Evolutionary conservation across 805 yeast genomes (phyloP).

Genomic region (Ogataea pini): DNA sequence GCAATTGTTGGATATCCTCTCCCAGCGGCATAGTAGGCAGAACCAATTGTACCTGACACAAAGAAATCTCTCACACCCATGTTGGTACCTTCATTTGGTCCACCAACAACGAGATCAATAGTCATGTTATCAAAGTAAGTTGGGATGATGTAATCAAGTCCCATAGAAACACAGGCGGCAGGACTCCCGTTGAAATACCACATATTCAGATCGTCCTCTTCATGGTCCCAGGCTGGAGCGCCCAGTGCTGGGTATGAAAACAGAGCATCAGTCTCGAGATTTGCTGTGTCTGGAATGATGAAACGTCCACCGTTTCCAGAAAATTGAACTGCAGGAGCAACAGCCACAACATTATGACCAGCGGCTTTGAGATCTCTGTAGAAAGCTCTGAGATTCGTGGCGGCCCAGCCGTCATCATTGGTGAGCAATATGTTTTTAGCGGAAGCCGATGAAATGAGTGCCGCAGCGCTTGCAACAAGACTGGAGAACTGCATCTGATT

Average conservation of each 20-base stretch:
- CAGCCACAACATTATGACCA: slow-evolving; percentile 51
- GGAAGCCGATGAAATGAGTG: slow-evolving; percentile 15
- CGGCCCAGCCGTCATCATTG: slow-evolving; percentile 59
- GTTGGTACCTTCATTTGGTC: slow-evolving; percentile 56
- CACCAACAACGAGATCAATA: slow-evolving; percentile 51
- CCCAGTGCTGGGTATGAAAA: slow-evolving; percentile 50
- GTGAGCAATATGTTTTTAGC: slow-evolving; percentile 49
- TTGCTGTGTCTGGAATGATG: slow-evolving; percentile 41
- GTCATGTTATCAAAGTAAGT: slow-evolving; percentile 43
- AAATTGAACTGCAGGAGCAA: slow-evolving; percentile 53
- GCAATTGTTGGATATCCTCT: slow-evolving; percentile 53
- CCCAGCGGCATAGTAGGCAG: slow-evolving; percentile 47
- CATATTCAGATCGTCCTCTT: slow-evolving; percentile 40
- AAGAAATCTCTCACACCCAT: slow-evolving; percentile 44
- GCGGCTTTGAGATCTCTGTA: slow-evolving; percentile 48
- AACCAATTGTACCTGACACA: slow-evolving; percentile 54
- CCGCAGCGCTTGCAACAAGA: slow-evolving; percentile 12
- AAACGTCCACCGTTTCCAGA: slow-evolving; percentile 60
- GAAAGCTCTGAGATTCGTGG: slow-evolving; percentile 57
- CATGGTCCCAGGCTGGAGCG: slow-evolving; percentile 58
- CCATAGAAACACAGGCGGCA: slow-evolving; percentile 52
- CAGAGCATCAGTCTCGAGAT: slow-evolving; percentile 46
- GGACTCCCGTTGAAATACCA: slow-evolving; percentile 63
- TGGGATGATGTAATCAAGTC: slow-evolving; percentile 49
- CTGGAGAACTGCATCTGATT: slow-evolving; percentile 13